Evolutionary conservation across 306 rosid species (phyloP).

Genomic region (Prunus campanulata): DNA sequence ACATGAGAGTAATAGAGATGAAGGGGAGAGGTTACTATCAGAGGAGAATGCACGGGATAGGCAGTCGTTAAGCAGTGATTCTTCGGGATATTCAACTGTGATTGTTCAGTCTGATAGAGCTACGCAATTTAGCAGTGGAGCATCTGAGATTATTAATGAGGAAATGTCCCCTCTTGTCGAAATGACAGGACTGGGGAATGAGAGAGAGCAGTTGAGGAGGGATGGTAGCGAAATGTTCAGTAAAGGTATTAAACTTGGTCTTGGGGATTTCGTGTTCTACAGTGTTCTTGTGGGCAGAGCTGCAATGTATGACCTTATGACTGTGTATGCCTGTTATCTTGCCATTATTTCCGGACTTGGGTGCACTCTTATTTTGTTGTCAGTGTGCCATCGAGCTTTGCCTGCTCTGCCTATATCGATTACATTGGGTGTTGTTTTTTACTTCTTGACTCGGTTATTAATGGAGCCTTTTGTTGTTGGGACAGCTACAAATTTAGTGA

Average conservation of each 20-base stretch:
- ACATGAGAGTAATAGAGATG: constrained; percentile 19
- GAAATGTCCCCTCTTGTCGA: constrained; percentile 75
- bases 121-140: constrained; percentile 24
- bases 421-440: constrained; percentile 72
- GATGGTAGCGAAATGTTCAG: constrained; percentile 37
- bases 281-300: constrained; percentile 97
- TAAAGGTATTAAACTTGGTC: constrained; percentile 87
- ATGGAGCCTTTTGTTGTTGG: constrained; percentile 97
- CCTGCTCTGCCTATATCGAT: constrained; percentile 95
- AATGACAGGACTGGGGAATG: constrained; percentile 29
- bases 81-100: constrained; percentile 34
- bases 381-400: constrained; percentile 69
- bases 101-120: constrained; percentile 18
- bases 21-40: constrained; percentile 59
- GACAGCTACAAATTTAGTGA: constrained; percentile 76
- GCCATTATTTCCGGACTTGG: constrained; percentile 91
- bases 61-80: constrained; percentile 31
- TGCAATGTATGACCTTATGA: constrained; percentile 98
- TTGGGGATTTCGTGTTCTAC: constrained; percentile 92
- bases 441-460: constrained; percentile 80
- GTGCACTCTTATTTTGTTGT: constrained; percentile 82
- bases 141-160: constrained; percentile 40
- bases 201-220: constrained; percentile 34
- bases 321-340: constrained; percentile 93
- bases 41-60: constrained; percentile 38